A percentile compares a stretch with the other conserved stretches of the same genome.
Conservation (phyloP, 1,284 basidiomycete genomes). For the Sporisorium reilianum region DNA sequence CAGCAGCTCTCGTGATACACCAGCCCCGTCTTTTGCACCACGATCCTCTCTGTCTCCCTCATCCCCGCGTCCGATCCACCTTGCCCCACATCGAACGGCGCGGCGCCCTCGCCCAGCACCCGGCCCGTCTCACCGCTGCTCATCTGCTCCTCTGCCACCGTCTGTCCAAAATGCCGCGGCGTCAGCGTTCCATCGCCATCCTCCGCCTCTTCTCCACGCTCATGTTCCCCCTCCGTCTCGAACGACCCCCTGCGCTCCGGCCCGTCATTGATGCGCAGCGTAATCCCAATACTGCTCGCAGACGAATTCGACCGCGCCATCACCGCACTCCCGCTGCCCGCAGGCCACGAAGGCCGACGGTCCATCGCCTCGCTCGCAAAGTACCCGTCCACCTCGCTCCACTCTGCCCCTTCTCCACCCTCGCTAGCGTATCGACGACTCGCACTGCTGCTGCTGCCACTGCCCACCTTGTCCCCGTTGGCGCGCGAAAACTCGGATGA, state of each 20-base stretch:
- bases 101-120: not conserved
- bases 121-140: not conserved
- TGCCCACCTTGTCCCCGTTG: slow-evolving; percentile 1
- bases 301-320: slow-evolving; percentile 29
- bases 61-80: not conserved
- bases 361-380: slow-evolving; percentile 15
- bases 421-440: slow-evolving; percentile 14
- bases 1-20: slow-evolving; percentile 47
- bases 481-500: slow-evolving; percentile 16
- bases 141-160: not conserved
- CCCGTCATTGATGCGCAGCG: slow-evolving; percentile 40
- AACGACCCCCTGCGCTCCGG: slow-evolving; percentile 2
- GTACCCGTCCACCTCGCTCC: slow-evolving; percentile 34
- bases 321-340: slow-evolving; percentile 5
- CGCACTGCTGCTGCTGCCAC: not conserved
- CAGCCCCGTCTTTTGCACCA: slow-evolving; percentile 38
- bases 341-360: slow-evolving; percentile 6
- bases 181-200: slow-evolving; percentile 38
- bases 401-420: not conserved
- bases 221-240: not conserved
- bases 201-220: slow-evolving; percentile 12
- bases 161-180: slow-evolving; percentile 15
- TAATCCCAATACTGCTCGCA: slow-evolving; percentile 26
- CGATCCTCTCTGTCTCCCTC: slow-evolving; percentile 28
- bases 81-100: slow-evolving; percentile 1